Conservation (phyloP, 2,329 filamentous ascomycete species). For the Ceratocystis alfenasii region DNA sequence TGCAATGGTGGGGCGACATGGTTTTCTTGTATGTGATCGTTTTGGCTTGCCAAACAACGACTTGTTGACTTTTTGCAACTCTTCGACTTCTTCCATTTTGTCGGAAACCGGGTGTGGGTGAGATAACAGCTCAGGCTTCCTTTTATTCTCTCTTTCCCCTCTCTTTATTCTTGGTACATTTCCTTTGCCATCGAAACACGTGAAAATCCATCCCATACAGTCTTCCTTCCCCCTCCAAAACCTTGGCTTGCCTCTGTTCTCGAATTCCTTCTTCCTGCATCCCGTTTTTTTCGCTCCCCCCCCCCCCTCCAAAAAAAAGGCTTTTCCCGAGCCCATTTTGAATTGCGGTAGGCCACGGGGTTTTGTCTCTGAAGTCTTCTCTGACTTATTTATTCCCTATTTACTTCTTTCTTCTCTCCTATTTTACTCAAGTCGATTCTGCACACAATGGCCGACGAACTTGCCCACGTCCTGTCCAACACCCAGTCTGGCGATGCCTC, state of each 20-base stretch:
- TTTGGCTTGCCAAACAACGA: no score
- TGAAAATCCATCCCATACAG: not conserved
- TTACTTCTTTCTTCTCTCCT: not conserved
- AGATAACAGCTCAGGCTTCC: not conserved
- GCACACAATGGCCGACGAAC: slow-evolving; percentile 70
- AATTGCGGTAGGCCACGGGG: not conserved
- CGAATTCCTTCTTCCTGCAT: slow-evolving; percentile 1
- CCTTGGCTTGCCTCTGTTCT: not conserved
- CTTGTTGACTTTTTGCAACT: no score
- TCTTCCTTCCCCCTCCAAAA: not conserved
- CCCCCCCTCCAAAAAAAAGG: not conserved
- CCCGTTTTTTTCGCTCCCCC: not conserved
- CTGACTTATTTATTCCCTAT: not conserved
- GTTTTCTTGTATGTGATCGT: not conserved
- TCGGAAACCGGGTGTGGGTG: no score
- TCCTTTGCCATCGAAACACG: not conserved
- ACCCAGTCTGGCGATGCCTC: slow-evolving; percentile 67
- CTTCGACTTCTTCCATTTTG: no score
- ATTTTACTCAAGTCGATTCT: not conserved
- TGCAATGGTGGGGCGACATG: slow-evolving; percentile 4
- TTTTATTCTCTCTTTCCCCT: not conserved
- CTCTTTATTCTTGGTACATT: not conserved
- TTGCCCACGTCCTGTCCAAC: slow-evolving; percentile 76
- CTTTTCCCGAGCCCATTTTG: not conserved
- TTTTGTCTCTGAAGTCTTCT: not conserved